These are phyloP conservation scores for Diplocarpon mali DNA, from an alignment of 2,329 filamentous ascomycete species.

Conservation along the genomic window DNA sequence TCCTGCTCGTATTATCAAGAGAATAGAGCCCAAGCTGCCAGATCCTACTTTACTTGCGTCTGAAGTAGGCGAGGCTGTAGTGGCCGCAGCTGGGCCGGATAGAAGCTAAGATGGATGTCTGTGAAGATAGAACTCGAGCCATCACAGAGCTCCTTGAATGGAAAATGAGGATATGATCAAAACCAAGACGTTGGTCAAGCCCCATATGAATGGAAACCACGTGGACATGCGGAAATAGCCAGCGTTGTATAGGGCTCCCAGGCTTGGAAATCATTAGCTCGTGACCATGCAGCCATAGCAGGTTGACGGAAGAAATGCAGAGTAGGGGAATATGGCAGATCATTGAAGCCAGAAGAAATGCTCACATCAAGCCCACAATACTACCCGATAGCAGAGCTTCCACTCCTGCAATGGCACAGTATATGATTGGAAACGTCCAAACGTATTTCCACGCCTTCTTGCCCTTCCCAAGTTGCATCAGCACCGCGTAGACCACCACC, in stretches of 20 bases:
- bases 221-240: constrained; percentile 65
- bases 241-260: constrained; percentile 54
- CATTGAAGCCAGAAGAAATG: neutral
- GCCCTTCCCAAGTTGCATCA: constrained; percentile 39
- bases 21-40: constrained; percentile 27
- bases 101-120: neutral
- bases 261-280: constrained; percentile 24
- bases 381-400: constrained; percentile 57
- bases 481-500: constrained; percentile 47
- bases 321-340: too few species aligned
- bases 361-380: constrained; percentile 55
- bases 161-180: constrained; percentile 61
- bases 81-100: neutral
- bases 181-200: constrained; percentile 53
- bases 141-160: constrained; percentile 55
- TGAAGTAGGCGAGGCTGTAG: constrained; percentile 2
- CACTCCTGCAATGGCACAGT: constrained; percentile 46
- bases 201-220: constrained; percentile 64
- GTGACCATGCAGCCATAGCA: too few species aligned
- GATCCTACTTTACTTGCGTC: constrained; percentile 15
- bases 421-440: constrained; percentile 51
- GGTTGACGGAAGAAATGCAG: too few species aligned
- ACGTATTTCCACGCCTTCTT: constrained; percentile 27
- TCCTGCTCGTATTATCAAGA: constrained; percentile 47
- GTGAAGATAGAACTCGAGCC: neutral